These are phyloP conservation scores for Aureobasidium sp. DNA, from an alignment of 2,329 filamentous ascomycete species.

Conservation along the genomic window DNA sequence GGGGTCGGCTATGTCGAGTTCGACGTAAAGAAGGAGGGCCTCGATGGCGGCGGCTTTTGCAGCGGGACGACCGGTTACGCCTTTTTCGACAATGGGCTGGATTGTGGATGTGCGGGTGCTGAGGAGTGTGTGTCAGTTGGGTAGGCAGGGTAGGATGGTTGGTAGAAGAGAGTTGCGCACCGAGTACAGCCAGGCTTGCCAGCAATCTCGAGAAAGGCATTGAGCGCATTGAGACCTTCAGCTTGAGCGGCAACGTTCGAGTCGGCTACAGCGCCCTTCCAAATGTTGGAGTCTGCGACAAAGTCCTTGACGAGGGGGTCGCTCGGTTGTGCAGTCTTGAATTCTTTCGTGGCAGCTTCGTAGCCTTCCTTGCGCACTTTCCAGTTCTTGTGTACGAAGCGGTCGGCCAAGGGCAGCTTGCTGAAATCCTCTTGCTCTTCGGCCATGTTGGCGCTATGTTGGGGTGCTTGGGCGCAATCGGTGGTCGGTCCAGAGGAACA, in stretches of 20 bases:
- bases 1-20: slow-evolving; percentile 76
- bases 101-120: slow-evolving; percentile 69
- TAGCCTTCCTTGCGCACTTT: slow-evolving; percentile 94
- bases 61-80: slow-evolving; percentile 76
- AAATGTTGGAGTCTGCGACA: slow-evolving; percentile 70
- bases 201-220: slow-evolving; percentile 85
- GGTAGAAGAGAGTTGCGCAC: slow-evolving; percentile 28
- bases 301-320: slow-evolving; percentile 84
- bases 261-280: slow-evolving; percentile 88
- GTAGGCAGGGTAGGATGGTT: not conserved
- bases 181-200: slow-evolving; percentile 69
- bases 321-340: slow-evolving; percentile 73
- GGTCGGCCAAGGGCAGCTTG: slow-evolving; percentile 66
- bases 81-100: slow-evolving; percentile 79
- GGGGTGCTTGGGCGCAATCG: not conserved
- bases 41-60: slow-evolving; percentile 84
- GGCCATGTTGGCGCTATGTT: slow-evolving; percentile 51
- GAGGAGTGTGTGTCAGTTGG: slow-evolving; percentile 8
- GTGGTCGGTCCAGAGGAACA: not conserved
- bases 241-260: slow-evolving; percentile 96
- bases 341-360: slow-evolving; percentile 82
- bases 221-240: slow-evolving; percentile 79
- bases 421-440: slow-evolving; percentile 77
- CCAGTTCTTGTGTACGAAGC: slow-evolving; percentile 89
- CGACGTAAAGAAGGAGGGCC: slow-evolving; percentile 77